phyloP scores from a whole-genome alignment of 2,329 filamentous ascomycete genomes.

The Samsoniella hepiali region DNA sequence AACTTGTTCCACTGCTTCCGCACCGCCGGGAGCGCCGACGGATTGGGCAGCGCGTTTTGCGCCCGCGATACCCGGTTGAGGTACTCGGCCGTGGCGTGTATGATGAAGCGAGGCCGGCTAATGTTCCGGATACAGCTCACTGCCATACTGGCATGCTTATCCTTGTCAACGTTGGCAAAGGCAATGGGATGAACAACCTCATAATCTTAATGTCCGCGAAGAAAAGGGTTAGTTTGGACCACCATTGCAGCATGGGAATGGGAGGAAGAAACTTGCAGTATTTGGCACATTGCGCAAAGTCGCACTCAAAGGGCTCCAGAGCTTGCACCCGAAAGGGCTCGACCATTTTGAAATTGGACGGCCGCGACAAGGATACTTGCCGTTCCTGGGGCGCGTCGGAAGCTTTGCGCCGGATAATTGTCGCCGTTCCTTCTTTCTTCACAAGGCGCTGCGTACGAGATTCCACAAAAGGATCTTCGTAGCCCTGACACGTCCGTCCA shows the following conservation, averaged over 20 bases:
- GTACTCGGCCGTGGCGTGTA: constrained; percentile 7
- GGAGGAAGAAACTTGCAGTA: background rate
- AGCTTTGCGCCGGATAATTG: background rate
- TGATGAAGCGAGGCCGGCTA: constrained; percentile 13
- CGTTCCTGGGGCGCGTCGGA: background rate
- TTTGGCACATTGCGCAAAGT: constrained; percentile 9
- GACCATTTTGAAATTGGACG: background rate
- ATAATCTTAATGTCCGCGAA: background rate
- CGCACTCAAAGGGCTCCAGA: constrained; percentile 10
- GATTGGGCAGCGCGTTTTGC: background rate
- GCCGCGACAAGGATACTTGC: background rate
- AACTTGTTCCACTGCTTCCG: constrained; percentile 3
- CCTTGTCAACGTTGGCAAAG: background rate
- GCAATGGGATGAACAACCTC: background rate
- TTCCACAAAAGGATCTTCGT: constrained; percentile 3
- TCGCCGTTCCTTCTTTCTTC: background rate
- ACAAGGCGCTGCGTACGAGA: background rate
- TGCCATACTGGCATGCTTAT: background rate
- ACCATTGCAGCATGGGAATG: background rate
- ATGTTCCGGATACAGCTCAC: background rate
- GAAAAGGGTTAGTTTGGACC: background rate
- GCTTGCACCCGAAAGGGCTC: background rate
- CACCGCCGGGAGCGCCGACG: background rate
- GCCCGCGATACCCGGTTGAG: constrained; percentile 2
- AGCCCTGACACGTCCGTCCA: constrained; percentile 2